Conservation (phyloP, 352 stramenopile species). For the Phytophthora vignae region DNA sequence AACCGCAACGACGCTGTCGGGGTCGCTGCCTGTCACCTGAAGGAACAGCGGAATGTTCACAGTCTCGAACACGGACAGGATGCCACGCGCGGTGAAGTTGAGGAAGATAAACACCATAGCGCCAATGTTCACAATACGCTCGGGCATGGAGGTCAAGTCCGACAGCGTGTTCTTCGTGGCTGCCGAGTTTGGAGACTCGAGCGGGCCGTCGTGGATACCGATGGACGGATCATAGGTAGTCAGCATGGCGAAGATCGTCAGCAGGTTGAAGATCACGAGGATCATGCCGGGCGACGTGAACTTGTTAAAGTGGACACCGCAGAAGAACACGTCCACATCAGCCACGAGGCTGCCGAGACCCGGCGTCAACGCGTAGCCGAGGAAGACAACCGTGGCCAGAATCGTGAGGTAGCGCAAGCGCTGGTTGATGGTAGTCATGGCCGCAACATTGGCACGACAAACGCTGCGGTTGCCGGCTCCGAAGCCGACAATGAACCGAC, state of each 20-base stretch:
- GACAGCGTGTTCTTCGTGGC: conserved; percentile 56
- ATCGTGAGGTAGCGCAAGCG: conserved; percentile 81
- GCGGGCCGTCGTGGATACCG: conserved; percentile 63
- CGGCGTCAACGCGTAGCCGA: conserved; percentile 78
- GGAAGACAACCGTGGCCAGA: conserved; percentile 76
- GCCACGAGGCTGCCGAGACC: conserved; percentile 76
- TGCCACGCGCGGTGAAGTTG: conserved; percentile 80
- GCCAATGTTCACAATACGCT: conserved; percentile 77
- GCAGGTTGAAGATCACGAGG: conserved; percentile 63
- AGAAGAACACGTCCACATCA: conserved; percentile 61
- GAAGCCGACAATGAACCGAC: conserved; percentile 83
- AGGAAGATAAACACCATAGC: conserved; percentile 83
- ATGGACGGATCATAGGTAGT: conserved; percentile 64
- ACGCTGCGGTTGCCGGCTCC: conserved; percentile 83
- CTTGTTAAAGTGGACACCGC: conserved; percentile 79
- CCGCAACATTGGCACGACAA: conserved; percentile 75
- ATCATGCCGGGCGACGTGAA: conserved; percentile 76
- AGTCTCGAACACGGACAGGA: conserved; percentile 86
- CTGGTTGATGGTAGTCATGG: conserved; percentile 76
- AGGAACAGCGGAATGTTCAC: conserved; percentile 88
- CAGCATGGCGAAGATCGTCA: conserved; percentile 76
- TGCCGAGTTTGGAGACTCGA: conserved; percentile 51
- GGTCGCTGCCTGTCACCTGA: conserved; percentile 68
- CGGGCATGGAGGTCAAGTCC: conserved; percentile 60
- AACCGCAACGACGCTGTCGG: conserved; percentile 57